A percentile compares a stretch with the other conserved stretches of the same genome.
These are phyloP conservation scores for Hypoxylon sp. DNA, from an alignment of 2,329 filamentous ascomycete genomes.

Conservation along the genomic window DNA sequence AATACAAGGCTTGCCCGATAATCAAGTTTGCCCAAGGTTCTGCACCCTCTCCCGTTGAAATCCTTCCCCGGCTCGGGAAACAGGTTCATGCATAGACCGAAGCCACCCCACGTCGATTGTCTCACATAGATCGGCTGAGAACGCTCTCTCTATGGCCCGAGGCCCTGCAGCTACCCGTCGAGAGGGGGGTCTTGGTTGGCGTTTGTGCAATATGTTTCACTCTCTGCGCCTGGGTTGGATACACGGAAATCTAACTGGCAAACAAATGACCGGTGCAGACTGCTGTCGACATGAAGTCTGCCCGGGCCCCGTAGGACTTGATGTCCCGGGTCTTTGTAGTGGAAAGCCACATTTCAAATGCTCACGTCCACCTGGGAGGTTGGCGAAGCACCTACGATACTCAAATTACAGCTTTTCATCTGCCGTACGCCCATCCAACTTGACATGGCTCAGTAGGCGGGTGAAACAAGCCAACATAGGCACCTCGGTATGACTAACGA, in stretches of 20 bases:
- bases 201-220: slow-evolving; percentile 29
- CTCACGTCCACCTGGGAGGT: background rate
- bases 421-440: slow-evolving; percentile 4
- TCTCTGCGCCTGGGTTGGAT: slow-evolving; percentile 25
- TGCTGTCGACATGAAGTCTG: slow-evolving; percentile 4
- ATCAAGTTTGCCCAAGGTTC: slow-evolving; percentile 20
- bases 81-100: slow-evolving; percentile 22
- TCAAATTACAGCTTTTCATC: background rate
- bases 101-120: slow-evolving; percentile 32
- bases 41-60: slow-evolving; percentile 12
- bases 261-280: slow-evolving; percentile 15
- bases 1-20: slow-evolving; percentile 12
- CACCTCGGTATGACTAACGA: slow-evolving; percentile 5
- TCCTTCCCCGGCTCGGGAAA: slow-evolving; percentile 18
- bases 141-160: slow-evolving; percentile 32
- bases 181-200: slow-evolving; percentile 17
- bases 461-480: slow-evolving; percentile 3
- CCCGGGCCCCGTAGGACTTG: slow-evolving; percentile 12
- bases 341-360: slow-evolving; percentile 26
- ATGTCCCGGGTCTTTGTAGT: slow-evolving; percentile 24
- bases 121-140: slow-evolving; percentile 31
- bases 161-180: slow-evolving; percentile 31
- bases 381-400: background rate
- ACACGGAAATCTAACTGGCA: slow-evolving; percentile 28
- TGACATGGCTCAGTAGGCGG: background rate